A percentile compares a stretch with the other conserved stretches of the same genome.
Conservation (phyloP, 768 basidiomycete genomes). For the Phlegmacium glaucopus region DNA sequence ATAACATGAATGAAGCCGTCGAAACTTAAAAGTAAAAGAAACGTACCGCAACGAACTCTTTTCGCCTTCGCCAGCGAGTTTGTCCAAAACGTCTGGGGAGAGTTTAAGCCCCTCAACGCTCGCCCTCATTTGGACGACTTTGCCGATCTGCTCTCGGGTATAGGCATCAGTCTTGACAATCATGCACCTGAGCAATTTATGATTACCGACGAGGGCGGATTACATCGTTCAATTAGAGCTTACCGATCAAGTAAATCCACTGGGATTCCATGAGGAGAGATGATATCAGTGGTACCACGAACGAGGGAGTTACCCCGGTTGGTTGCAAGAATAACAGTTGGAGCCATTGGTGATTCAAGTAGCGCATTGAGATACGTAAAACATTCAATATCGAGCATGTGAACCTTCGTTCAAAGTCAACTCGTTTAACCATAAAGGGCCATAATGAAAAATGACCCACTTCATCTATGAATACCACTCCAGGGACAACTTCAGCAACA, state of each 20-base stretch:
- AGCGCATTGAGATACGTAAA: constrained; percentile 98
- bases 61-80: constrained; percentile 78
- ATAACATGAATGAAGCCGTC: constrained; percentile 7
- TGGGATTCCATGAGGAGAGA: constrained; percentile 91
- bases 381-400: constrained; percentile 99
- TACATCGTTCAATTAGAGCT: constrained; percentile 9
- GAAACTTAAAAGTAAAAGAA: constrained; percentile 5
- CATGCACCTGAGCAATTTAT: constrained; percentile 58
- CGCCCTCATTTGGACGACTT: constrained; percentile 83
- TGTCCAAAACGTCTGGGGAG: constrained; percentile 72
- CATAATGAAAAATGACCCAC: constrained; percentile 39
- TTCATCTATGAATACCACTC: constrained; percentile 98
- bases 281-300: constrained; percentile 88
- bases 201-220: background rate
- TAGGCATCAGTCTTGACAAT: constrained; percentile 93
- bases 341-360: constrained; percentile 94
- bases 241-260: constrained; percentile 92
- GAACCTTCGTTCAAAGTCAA: constrained; percentile 59
- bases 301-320: constrained; percentile 93
- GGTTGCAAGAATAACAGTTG: constrained; percentile 95
- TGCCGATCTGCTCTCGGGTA: constrained; percentile 76
- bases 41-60: constrained; percentile 74
- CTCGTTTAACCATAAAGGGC: constrained; percentile 1
- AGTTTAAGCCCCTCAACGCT: constrained; percentile 83
- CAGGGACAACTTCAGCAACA: constrained; percentile 96